phyloP scores from a whole-genome alignment of 1,284 basidiomycete genomes.

The Golubevia pallescens region DNA sequence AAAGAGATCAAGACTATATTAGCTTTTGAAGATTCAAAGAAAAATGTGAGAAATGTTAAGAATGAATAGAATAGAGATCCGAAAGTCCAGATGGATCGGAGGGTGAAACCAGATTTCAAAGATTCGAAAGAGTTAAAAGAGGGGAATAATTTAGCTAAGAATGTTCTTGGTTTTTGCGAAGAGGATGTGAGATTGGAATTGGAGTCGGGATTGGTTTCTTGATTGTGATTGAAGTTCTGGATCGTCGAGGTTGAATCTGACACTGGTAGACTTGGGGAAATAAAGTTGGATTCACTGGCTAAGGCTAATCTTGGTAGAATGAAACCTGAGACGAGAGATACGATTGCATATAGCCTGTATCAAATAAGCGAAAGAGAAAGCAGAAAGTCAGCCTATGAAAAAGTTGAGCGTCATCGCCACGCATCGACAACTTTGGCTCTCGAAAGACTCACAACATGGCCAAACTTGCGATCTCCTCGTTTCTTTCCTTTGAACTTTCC shows the following conservation, averaged over 20 bases:
- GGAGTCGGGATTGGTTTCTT: no score
- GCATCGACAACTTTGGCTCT: neutral
- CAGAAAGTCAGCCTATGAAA: constrained; percentile 1
- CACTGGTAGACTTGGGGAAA: no score
- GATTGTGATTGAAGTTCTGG: no score
- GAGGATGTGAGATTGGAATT: no score
- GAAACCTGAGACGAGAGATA: constrained; percentile 30
- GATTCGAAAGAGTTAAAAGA: no score
- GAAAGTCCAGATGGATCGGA: constrained; percentile 52
- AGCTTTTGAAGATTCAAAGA: constrained; percentile 12
- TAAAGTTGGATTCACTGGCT: constrained; percentile 7
- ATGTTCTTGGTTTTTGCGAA: no score
- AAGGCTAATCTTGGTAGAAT: constrained; percentile 42
- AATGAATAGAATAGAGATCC: constrained; percentile 26
- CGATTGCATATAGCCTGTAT: constrained; percentile 28
- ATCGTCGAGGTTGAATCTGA: no score
- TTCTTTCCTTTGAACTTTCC: constrained; percentile 15
- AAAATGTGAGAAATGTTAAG: constrained; percentile 33
- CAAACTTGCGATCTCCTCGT: constrained; percentile 41
- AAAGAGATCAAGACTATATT: constrained; percentile 35
- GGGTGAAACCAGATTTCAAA: constrained; percentile 15
- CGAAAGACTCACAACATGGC: constrained; percentile 40
- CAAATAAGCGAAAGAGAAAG: no score
- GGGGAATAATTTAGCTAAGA: no score
- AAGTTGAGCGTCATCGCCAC: neutral